These are phyloP conservation scores for Digitaria exilis DNA, from an alignment of 202 grass and related monocot species.

Conservation along the genomic window DNA sequence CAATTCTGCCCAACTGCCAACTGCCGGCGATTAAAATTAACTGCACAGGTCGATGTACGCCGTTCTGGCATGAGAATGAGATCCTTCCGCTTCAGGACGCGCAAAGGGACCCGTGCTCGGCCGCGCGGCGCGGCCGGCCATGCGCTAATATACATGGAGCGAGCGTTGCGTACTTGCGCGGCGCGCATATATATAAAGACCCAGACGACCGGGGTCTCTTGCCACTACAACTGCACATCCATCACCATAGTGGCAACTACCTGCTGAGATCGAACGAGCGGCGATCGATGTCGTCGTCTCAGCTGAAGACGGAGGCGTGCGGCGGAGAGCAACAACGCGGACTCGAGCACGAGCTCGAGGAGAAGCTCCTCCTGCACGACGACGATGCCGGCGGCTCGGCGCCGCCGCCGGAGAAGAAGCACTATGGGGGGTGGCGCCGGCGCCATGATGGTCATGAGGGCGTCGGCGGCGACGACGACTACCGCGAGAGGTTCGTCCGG, in stretches of 20 bases:
- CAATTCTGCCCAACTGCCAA: not conserved
- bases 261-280: too few species aligned
- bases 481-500: constrained; percentile 51
- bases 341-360: constrained; percentile 1
- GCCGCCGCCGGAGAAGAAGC: not conserved
- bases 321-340: not conserved
- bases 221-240: not conserved
- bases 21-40: not conserved
- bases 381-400: not conserved
- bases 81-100: not conserved
- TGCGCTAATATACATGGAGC: too few species aligned
- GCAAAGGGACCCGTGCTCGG: not conserved
- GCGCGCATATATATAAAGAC: not conserved
- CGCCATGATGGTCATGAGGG: not conserved
- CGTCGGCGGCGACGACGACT: not conserved
- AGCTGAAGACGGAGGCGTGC: not conserved
- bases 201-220: not conserved
- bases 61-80: too few species aligned
- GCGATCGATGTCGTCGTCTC: not conserved
- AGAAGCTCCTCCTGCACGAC: constrained; percentile 21
- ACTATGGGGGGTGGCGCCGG: not conserved
- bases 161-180: not conserved
- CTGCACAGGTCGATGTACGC: not conserved
- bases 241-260: not conserved
- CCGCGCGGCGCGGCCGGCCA: not conserved